Base-by-base conservation (phyloP, 495 filamentous ascomycete species). In the Aspergillus carlsbadensis region DNA sequence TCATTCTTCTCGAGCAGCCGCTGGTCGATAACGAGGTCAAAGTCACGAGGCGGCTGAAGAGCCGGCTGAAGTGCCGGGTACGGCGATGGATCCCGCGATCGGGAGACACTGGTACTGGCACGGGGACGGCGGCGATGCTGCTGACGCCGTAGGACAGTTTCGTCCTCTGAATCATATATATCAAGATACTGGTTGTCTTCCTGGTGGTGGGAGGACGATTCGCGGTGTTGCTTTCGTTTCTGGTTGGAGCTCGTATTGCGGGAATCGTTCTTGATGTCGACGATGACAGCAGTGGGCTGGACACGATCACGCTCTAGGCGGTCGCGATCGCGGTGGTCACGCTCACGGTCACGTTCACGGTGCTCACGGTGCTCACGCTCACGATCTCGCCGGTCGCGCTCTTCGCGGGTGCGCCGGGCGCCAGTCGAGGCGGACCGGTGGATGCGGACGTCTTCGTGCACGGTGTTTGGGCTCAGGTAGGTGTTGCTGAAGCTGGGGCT, bases 371-470 rank as follows among this genome's bases (percentile, higher is more conserved):
- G 50, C 14, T 34, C 45, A 3, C 45, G 45, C 22, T 48, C 45
- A 15, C 54, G 57, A 1, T 59, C 58, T 22, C 37, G 59, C 2
- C 37, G 26, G 0, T 65, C 53, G 18, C 57, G 62, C 20, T 67
- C 65, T n/a, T 34, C 20, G 0, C 63, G 62, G 34, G 55, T 59
- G 14, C 74, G 73, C n/a, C 70, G 64, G 15, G 59, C 64, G 29
- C 76, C 74, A 1, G 72, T 77, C 7, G 76, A 78, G 8, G 68
- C 63, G 2, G 76, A 78, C 2, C 76, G 73, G 29, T 68, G 65
- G 3, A 74, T 47, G 35, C 66, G 67, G 20, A 61, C 44, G 18
- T 61, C 58, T 40, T 50, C 47, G 21, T 68, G 62, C 8, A 66
- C 26, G 8, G 52, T 35, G 47, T 39, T 22, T n/a, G 72, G 56